Conservation (phyloP, 1,284 basidiomycete genomes). For the Stereum hirsutum region DNA sequence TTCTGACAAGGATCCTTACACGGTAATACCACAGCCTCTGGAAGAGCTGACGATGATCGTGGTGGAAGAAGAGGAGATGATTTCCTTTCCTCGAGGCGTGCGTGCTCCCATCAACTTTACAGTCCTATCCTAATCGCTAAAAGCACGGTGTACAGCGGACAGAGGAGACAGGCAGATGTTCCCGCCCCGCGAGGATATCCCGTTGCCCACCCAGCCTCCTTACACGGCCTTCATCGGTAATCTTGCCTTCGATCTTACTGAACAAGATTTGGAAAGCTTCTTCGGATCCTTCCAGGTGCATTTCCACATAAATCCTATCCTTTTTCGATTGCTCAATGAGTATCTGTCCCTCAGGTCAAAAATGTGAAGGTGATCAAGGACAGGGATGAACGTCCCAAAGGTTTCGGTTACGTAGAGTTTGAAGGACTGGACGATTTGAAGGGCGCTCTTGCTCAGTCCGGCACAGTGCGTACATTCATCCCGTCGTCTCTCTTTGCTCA, state of each 20-base stretch:
- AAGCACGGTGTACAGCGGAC: slow-evolving; percentile 37
- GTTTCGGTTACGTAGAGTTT: slow-evolving; percentile 98
- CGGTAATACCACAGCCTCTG: slow-evolving; percentile 49
- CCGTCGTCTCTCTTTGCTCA: slow-evolving; percentile 2
- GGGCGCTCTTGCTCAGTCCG: slow-evolving; percentile 63
- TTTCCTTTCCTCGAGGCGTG: slow-evolving; percentile 50
- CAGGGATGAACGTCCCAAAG: slow-evolving; percentile 88
- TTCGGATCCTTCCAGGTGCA: slow-evolving; percentile 60
- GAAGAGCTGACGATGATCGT: slow-evolving; percentile 48
- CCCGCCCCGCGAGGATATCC: slow-evolving; percentile 81
- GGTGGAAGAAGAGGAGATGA: slow-evolving; percentile 57
- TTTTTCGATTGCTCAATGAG: neutral
- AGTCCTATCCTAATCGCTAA: too few species aligned
- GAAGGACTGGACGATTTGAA: slow-evolving; percentile 76
- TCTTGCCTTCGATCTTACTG: slow-evolving; percentile 87
- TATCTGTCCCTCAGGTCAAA: slow-evolving; percentile 43
- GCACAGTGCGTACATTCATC: slow-evolving; percentile 49
- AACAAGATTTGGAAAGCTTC: slow-evolving; percentile 76
- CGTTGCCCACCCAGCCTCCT: slow-evolving; percentile 89
- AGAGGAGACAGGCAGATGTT: slow-evolving; percentile 33
- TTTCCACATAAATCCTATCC: slow-evolving; percentile 39
- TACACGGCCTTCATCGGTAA: slow-evolving; percentile 97
- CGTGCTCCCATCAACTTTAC: slow-evolving; percentile 17
- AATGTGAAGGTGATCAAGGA: slow-evolving; percentile 91
- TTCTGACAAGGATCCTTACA: too few species aligned